Base-by-base conservation (phyloP, 352 stramenopile species). In the Blastocystis sp. region DNA sequence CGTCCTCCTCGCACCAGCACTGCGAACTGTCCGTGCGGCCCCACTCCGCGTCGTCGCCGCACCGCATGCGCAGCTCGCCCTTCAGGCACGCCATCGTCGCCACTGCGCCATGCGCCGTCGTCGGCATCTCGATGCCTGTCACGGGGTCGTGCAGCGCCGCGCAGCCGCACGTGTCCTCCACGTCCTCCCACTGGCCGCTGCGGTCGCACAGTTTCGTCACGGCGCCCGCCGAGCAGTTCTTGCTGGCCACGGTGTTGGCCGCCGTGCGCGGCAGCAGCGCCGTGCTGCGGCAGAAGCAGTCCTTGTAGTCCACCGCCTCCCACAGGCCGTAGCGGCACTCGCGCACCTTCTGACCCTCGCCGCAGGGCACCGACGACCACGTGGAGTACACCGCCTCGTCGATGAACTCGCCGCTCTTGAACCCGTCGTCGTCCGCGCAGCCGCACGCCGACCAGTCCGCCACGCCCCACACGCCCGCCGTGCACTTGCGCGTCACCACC, bases 371-470 rank as follows among this genome's bases (percentile, higher is more conserved):
- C 24, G 42, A 57, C 38, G 38, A 7, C 6, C 24, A 60, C 38
- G 19, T 59, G 24, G 66, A 77, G 40, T 77, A 42, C n/a, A 77
- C 2, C 2, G 19, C 19, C 9, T 34, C 38, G 60, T 77, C 66
- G 6, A 77, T 77, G 52, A 60, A 77, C 66, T 77, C 66, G 6
- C 17, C 66, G n/a, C 38, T 19, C 9, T 54, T 34, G 34, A 77
- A 77, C 2, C 66, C 66, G 52, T 60, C 66, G 21, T 77, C 66
- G n/a, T 54, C 38, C 43, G 66, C 66, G 52, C 66, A 77, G 45
- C 66, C 66, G 52, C 66, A 77, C 38, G 24, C 42, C 21, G 66
- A 77, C 66, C 66, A 77, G 66, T 77, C 66, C 66, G 60, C 66
- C 19, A 10, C 1, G 17, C 38, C 54, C 66, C 66, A 77, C 9